Evolutionary conservation across 2,329 filamentous ascomycete genomes (phyloP), one percentile per base, ranked within the genome.

Genomic region (Colletotrichum lindemuthianum): DNA sequence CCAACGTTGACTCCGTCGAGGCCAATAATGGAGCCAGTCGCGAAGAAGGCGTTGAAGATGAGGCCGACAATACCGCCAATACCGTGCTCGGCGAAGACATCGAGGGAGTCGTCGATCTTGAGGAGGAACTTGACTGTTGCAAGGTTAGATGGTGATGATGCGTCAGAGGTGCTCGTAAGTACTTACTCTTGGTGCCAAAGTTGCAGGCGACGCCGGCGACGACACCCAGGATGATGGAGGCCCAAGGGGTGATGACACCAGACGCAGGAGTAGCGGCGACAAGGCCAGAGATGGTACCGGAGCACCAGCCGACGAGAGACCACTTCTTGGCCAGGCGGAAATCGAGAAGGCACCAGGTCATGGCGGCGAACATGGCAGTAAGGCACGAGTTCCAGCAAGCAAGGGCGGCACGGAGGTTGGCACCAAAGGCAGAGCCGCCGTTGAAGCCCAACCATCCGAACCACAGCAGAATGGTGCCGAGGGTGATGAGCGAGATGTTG

Each of bases 371-470:
- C 83, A 93, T 93, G 76, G 93, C 95, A 41, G 93, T 96, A 74
- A 97, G 77, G 82, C 96, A 97, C 65, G 92, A 93, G 86, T 98
- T 98, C 95, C 94, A 99, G 88, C 92, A 97, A 59, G 96, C 95
- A 89, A 97, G 96, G 69, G 91, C 90, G 59, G 96, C 96, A 70
- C 96, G 92, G 58, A 98, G 86, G 82, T 97, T 97, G 70, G 94
- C 93, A 71, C 95, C 94, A 71, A 97, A 97, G 43, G 95, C 84
- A 32, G 94, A 97, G 69, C 96, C 96, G 72, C 95, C 96, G 84
- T 99, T 99, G 88, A 99, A 99, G 59, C 94, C 96, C 69, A 99
- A 85, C 96, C 96, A 99, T 74, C 96, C 96, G 74, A 98, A 98
- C 94, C 94, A 98, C 60, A 99, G 92, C 72, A 99, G 87, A 69